These are phyloP conservation scores for Amphirosellinia nigrospora DNA, from an alignment of 495 filamentous ascomycete genomes.

Conservation along the genomic window DNA sequence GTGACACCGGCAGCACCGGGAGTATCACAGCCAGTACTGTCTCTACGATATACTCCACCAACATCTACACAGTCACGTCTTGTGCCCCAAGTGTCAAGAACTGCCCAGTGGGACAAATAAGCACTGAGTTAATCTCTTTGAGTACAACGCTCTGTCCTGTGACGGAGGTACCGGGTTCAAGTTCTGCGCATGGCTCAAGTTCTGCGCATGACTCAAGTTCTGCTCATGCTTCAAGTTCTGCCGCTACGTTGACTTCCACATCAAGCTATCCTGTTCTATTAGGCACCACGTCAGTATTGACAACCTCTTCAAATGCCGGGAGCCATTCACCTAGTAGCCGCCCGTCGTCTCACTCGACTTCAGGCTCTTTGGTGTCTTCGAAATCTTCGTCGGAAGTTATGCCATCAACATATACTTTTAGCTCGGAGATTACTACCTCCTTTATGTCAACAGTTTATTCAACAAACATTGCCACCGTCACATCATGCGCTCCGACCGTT, in stretches of 20 bases:
- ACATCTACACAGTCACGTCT: too few relatives aligned
- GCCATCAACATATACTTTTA: constrained; percentile 41
- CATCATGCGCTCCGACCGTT: constrained; percentile 59
- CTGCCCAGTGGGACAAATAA: too few relatives aligned
- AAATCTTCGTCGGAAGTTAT: constrained; percentile 26
- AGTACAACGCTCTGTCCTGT: too few relatives aligned
- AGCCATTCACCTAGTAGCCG: neutral
- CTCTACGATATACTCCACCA: too few relatives aligned
- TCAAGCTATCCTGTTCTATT: constrained; percentile 8
- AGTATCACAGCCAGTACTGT: constrained; percentile 35
- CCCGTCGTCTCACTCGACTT: constrained; percentile 19
- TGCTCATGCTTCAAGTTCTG: too few relatives aligned
- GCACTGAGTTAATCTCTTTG: too few relatives aligned
- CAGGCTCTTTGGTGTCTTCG: constrained; percentile 15
- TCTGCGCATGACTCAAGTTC: too few relatives aligned
- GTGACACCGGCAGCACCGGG: constrained; percentile 10
- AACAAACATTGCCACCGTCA: constrained; percentile 52
- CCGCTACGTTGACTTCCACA: constrained; percentile 56
- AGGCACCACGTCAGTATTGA: constrained; percentile 13
- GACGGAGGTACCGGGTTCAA: too few relatives aligned
- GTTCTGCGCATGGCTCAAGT: too few relatives aligned
- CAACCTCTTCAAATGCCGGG: constrained; percentile 4
- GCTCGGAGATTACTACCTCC: constrained; percentile 40
- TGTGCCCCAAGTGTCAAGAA: too few relatives aligned
- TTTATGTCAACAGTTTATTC: constrained; percentile 39